phyloP scores from a whole-genome alignment of 352 stramenopile species.

The Pythium dissimile region DNA sequence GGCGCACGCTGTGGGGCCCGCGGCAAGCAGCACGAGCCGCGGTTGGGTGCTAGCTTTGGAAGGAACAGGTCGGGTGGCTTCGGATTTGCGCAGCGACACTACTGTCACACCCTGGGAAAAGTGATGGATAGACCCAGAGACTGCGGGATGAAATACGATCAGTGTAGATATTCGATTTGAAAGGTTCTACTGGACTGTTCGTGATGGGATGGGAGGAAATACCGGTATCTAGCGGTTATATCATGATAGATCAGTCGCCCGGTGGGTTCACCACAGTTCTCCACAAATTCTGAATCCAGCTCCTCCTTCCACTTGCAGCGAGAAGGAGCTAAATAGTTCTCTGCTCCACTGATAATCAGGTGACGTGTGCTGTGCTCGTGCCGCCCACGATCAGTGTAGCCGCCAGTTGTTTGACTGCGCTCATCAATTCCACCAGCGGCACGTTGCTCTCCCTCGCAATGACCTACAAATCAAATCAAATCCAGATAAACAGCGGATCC shows the following conservation, averaged over 20 bases:
- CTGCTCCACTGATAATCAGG: no score
- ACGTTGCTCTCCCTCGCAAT: background rate
- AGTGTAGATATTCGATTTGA: background rate
- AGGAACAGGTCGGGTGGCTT: background rate
- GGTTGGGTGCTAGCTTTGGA: no score
- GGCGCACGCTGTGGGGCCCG: no score
- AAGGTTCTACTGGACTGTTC: slow-evolving; percentile 16
- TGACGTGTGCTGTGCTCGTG: no score
- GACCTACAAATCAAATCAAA: background rate
- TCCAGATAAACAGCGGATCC: background rate
- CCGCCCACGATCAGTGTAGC: no score
- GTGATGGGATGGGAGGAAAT: background rate
- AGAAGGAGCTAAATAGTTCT: no score
- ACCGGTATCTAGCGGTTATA: background rate
- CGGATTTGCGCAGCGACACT: no score
- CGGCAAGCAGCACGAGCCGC: no score
- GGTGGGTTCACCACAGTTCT: no score
- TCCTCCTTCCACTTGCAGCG: background rate
- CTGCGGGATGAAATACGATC: background rate
- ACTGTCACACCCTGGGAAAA: no score
- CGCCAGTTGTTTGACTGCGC: slow-evolving; percentile 46
- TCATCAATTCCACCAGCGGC: slow-evolving; percentile 53
- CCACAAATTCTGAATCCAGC: background rate
- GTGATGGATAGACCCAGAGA: background rate
- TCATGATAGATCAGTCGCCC: slow-evolving; percentile 12